Evolutionary conservation across 768 basidiomycete genomes (phyloP), one percentile per base, ranked within the genome.

Genomic region (Lactarius tabidus): DNA sequence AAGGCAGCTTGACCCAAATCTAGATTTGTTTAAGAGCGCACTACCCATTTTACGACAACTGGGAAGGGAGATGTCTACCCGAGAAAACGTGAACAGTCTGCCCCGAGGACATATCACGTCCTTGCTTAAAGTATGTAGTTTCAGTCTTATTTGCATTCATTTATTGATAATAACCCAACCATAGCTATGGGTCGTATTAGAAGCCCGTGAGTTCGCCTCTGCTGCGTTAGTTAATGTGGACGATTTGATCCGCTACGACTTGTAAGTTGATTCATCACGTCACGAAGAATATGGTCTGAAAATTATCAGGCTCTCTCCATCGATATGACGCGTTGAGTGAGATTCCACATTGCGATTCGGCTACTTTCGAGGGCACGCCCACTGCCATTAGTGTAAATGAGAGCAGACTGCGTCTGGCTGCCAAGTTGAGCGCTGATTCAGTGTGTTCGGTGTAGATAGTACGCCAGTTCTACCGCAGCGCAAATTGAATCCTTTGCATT

Each of bases 11-110:
- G 95, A 99, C 76, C 95, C 97, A 1, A 81, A 82, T 15, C 77
- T 98, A 76, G 97, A 99, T 77, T 75, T 99, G 64, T 98, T 99
- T 82, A 94, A 95, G 73, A 93, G 91, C 77, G 91, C 96, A 26
- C 74, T 98, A 71, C 97, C 97, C 18, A 98, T 98, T 70, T 75
- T 99, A 72, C 79, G 97, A 70, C 90, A 96, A 74, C 78, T 99
- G 17, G 95, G 96, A 15, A 84, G 89, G 62, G 91, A 95, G 77
- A 94, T 98, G 89, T 89, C 93, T 6, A 85, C 84, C 15, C 84
- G 87, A 63, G 86, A 88, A 66, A 80, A 84, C 71, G 81, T 86
- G 62, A 82, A 79, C 67, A 79, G 84, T 63, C 74, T 90, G 53
- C 87, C 89, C 3, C 82, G 80, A 9, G 85, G 88, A 31, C 86